These are phyloP conservation scores for Aristolochia fimbriata DNA, from an alignment of 164 flowering plant species.

Conservation along the genomic window DNA sequence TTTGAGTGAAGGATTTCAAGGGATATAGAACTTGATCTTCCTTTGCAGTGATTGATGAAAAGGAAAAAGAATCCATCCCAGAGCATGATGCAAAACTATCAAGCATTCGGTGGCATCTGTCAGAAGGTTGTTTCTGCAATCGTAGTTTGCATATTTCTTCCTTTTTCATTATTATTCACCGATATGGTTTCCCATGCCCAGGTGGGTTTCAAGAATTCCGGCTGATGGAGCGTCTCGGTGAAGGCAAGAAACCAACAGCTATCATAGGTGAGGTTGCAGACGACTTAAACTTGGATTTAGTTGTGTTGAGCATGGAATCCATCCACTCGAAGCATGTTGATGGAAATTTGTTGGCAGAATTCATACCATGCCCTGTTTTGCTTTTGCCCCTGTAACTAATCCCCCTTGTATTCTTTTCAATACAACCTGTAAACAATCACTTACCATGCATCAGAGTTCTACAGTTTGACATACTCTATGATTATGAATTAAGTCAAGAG, in stretches of 20 bases:
- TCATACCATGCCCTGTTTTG: conserved; percentile 90
- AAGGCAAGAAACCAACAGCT: conserved; percentile 81
- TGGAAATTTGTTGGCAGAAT: conserved; percentile 92
- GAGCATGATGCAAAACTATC: conserved; percentile 84
- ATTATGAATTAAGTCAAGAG: no score
- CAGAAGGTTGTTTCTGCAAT: conserved; percentile 52
- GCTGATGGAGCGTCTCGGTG: conserved; percentile 83
- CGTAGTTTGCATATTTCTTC: neutral
- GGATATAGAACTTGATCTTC: conserved; percentile 23
- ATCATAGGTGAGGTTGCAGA: conserved; percentile 96
- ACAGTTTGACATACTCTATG: no score
- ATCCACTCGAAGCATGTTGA: conserved; percentile 94
- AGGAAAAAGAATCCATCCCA: conserved; percentile 57
- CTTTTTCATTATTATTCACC: neutral
- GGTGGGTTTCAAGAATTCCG: conserved; percentile 86
- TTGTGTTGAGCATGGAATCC: conserved; percentile 92
- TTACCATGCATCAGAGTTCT: no score
- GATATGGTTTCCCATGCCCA: conserved; percentile 10
- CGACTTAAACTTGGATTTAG: conserved; percentile 77
- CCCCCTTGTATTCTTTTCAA: no score
- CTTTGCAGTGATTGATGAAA: conserved; percentile 84
- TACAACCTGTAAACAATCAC: no score
- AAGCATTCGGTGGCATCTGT: conserved; percentile 90
- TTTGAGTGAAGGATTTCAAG: conserved; percentile 20
- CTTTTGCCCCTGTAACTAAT: conserved; percentile 55